Evolutionary conservation across 2,329 filamentous ascomycete species (phyloP).

Genomic region (Pseudogymnoascus sp.): DNA sequence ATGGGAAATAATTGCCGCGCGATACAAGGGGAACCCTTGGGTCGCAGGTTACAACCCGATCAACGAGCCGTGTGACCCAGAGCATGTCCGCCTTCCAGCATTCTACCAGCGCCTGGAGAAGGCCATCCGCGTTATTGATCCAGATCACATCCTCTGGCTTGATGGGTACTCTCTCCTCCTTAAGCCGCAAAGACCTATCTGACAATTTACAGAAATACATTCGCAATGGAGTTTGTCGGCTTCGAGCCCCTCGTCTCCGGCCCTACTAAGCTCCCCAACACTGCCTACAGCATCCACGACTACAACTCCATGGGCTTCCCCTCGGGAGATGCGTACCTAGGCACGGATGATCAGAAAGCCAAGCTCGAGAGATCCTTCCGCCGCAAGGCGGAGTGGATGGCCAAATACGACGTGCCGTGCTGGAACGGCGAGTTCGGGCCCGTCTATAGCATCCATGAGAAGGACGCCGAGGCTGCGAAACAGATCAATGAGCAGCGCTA

Average conservation of each 20-base stretch:
- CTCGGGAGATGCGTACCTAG: constrained; percentile 34
- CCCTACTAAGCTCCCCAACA: constrained; percentile 36
- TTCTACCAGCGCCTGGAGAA: constrained; percentile 41
- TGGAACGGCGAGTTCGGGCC: constrained; percentile 48
- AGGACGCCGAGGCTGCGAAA: constrained; percentile 24
- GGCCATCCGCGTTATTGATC: constrained; percentile 38
- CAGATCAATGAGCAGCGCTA: constrained; percentile 38
- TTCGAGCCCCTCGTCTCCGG: constrained; percentile 26
- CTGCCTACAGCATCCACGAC: constrained; percentile 47
- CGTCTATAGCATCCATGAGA: constrained; percentile 30
- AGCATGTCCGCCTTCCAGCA: constrained; percentile 36
- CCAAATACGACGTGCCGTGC: constrained; percentile 33
- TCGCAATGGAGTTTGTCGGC: constrained; percentile 41
- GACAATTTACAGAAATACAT: constrained; percentile 15
- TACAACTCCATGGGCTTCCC: constrained; percentile 47
- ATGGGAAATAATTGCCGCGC: constrained; percentile 39
- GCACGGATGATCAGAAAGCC: constrained; percentile 36
- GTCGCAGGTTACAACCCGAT: constrained; percentile 45
- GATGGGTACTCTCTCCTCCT: constrained; percentile 30
- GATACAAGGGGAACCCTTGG: constrained; percentile 39
- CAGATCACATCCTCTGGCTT: constrained; percentile 38
- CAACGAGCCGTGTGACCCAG: constrained; percentile 43
- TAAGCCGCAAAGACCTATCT: constrained; percentile 23
- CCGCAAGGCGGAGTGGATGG: constrained; percentile 40
- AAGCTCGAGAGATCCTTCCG: constrained; percentile 35